Percentiles rank a stretch among this genome's conserved stretches.
Conservation (phyloP, 148 eudicot species). For the Cornus kousa region DNA sequence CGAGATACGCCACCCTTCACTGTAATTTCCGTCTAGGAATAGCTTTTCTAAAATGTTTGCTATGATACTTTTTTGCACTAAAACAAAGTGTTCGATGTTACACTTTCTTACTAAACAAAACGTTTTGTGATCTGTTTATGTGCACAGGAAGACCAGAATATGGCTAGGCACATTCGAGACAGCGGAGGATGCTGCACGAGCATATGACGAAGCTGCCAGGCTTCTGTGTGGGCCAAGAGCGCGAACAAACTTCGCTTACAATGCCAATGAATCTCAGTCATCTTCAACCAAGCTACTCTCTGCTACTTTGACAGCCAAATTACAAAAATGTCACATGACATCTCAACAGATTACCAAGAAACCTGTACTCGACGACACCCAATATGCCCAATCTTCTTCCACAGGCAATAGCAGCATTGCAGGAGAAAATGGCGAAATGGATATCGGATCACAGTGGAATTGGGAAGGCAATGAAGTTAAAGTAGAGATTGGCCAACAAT, state of each 20-base stretch:
- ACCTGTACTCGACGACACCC: neutral
- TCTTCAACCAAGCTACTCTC: constrained; percentile 42
- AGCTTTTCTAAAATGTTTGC: neutral
- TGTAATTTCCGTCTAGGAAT: constrained; percentile 31
- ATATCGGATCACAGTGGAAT: constrained; percentile 9
- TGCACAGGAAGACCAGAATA: constrained; percentile 64
- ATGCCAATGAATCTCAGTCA: constrained; percentile 24
- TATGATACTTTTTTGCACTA: neutral
- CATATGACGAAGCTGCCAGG: constrained; percentile 72
- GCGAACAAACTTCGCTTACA: constrained; percentile 45
- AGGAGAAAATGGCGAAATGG: constrained; percentile 15
- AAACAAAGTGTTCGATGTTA: neutral
- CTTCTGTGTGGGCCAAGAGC: constrained; percentile 63
- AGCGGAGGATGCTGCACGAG: constrained; percentile 74
- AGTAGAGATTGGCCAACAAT: constrained; percentile 30
- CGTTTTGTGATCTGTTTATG: neutral
- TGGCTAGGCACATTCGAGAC: constrained; percentile 82
- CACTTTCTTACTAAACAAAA: neutral
- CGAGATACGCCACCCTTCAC: constrained; percentile 69
- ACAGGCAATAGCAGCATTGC: neutral
- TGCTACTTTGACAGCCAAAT: constrained; percentile 51
- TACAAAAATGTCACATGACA: constrained; percentile 56
- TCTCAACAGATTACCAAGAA: constrained; percentile 42
- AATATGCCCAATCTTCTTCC: constrained; percentile 12
- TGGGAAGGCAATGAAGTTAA: constrained; percentile 21